Evolutionary conservation across 192 early-diverging fungal species (phyloP), one percentile per base, ranked within the genome.

Genomic region (Piromyces finnis): DNA sequence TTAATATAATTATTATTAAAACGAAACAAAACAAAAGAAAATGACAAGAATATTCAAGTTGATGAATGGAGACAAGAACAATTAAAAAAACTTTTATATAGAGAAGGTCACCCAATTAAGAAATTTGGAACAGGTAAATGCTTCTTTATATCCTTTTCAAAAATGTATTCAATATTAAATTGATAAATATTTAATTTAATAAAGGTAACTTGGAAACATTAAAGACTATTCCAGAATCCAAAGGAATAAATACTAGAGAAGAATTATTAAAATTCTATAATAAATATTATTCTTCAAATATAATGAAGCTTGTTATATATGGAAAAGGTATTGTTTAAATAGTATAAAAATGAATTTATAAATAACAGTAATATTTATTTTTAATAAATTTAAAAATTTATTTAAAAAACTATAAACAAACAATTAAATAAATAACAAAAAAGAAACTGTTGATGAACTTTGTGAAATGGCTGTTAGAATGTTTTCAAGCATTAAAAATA

Each of bases 21-120:
- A n/a, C n/a, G n/a, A n/a, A n/a, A n/a, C n/a, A n/a, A n/a, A 18
- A 77, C 29, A 28, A 22, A 80, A 84, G 97, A 98, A 83, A 94
- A 96, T 88, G 95, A 96, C 81, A 95, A 95, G 84, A 97, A 98
- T 85, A 83, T 95, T n/a, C 95, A 97, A 84, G 89, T 86, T 51
- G 96, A 99, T 83, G 87, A 85, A 81, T 97, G 96, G 95, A 88
- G 95, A 30, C 88, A 94, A 80, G 93, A 92, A 83, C 96, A 98
- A 85, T 84, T 99, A 22, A 89, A 95, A 79, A 95, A 94, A 83
- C 87, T 91, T 39, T 87, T 98, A 32, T 92, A 88, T 9, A 91
- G 89, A 82, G 91, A 90, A 1, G 80, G 86, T 29, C 95, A 98
- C 80, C 96, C 96, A 26, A 96, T 91, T 82, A 89, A 87, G 80